Conservation (phyloP, 176 grass and related monocot genomes). For the Carex kokanica region DNA sequence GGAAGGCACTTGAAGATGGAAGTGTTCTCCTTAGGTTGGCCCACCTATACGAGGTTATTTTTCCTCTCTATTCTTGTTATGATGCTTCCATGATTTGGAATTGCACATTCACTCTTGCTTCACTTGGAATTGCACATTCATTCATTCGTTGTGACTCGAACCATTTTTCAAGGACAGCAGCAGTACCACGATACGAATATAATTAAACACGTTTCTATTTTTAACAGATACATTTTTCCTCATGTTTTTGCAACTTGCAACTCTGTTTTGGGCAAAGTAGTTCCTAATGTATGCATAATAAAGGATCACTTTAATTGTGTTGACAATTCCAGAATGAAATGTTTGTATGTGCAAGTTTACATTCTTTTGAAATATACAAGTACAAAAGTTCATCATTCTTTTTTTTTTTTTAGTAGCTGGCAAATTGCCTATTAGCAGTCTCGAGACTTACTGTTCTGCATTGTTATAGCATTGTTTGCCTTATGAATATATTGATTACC, state of each 20-base stretch:
- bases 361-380: neutral
- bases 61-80: neutral
- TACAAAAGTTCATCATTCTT: too few relatives aligned
- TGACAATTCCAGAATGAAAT: neutral
- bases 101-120: neutral
- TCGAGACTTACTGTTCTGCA: neutral
- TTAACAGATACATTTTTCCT: neutral
- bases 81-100: constrained; percentile 3
- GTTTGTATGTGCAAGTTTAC: neutral
- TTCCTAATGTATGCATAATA: neutral
- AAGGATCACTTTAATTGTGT: neutral
- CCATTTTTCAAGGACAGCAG: neutral
- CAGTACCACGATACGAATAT: neutral
- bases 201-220: neutral
- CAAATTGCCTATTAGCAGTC: neutral
- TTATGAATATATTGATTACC: constrained; percentile 9
- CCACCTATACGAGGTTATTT: constrained; percentile 82
- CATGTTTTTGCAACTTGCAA: neutral
- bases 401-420: too few relatives aligned
- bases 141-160: neutral
- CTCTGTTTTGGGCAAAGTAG: neutral
- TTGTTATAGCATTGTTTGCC: neutral
- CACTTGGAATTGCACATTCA: neutral
- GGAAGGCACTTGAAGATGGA: constrained; percentile 77
- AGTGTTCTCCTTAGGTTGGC: constrained; percentile 76